These are phyloP conservation scores for Paraconiothyrium brasiliense DNA, from an alignment of 2,329 filamentous ascomycete species.

Conservation along the genomic window DNA sequence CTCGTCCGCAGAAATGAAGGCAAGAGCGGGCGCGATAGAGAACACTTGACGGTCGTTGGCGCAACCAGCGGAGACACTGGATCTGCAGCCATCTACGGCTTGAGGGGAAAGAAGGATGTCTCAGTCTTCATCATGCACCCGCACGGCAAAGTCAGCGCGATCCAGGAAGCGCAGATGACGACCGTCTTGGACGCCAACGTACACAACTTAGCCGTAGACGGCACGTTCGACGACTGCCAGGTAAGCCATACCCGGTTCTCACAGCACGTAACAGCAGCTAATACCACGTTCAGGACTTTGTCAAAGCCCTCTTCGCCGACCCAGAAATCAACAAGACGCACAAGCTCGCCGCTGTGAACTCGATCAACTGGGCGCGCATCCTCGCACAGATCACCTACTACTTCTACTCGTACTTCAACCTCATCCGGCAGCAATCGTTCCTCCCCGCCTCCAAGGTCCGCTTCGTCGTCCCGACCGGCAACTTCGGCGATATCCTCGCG, in stretches of 20 bases:
- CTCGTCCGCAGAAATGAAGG: conserved; percentile 76
- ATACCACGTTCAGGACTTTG: conserved; percentile 72
- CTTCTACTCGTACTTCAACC: conserved; percentile 90
- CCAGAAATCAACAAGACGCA: conserved; percentile 81
- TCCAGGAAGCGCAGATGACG: conserved; percentile 98
- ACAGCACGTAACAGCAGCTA: conserved; percentile 21
- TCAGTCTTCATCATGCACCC: conserved; percentile 95
- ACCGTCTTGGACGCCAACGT: conserved; percentile 91
- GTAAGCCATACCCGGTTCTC: conserved; percentile 49
- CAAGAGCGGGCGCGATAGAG: conserved; percentile 72
- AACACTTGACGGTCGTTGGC: conserved; percentile 53
- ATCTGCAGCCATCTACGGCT: conserved; percentile 93
- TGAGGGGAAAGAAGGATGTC: conserved; percentile 95
- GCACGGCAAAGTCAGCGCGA: conserved; percentile 86
- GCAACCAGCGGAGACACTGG: conserved; percentile 70
- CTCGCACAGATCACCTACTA: conserved; percentile 98
- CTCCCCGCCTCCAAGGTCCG: conserved; percentile 72
- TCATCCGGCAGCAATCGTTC: conserved; percentile 69
- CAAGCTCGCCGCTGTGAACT: conserved; percentile 92
- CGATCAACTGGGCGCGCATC: conserved; percentile 95
- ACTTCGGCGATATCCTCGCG: conserved; percentile 94
- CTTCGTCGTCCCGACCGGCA: conserved; percentile 92
- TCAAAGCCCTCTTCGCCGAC: conserved; percentile 92
- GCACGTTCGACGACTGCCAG: conserved; percentile 97
- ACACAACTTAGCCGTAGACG: conserved; percentile 87